phyloP scores from a whole-genome alignment of 2,329 filamentous ascomycete genomes.

The Metarhizium sp. region DNA sequence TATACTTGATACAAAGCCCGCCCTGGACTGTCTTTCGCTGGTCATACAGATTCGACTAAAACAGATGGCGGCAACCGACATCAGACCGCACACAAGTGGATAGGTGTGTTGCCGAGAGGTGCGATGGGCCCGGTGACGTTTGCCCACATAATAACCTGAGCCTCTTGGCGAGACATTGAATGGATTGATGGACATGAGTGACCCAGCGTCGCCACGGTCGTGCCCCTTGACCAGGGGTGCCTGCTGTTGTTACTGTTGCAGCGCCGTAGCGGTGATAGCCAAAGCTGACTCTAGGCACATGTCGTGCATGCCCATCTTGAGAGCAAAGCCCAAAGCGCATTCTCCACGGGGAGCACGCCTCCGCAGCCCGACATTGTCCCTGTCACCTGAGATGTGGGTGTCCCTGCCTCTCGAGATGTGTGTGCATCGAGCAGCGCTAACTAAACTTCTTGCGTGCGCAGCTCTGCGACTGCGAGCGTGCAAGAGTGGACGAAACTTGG shows the following conservation, averaged over 20 bases:
- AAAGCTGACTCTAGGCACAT: background rate
- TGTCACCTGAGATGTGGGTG: too few species aligned
- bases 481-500: too few species aligned
- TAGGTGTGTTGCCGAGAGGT: background rate
- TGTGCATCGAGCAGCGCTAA: too few species aligned
- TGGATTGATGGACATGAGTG: background rate
- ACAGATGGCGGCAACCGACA: conserved; percentile 6
- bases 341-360: background rate
- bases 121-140: background rate
- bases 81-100: conserved; percentile 5
- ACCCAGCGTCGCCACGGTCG: background rate
- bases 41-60: conserved; percentile 5
- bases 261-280: background rate
- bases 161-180: background rate
- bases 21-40: conserved; percentile 1
- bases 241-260: background rate
- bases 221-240: background rate
- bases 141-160: background rate
- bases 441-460: too few species aligned
- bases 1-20: background rate
- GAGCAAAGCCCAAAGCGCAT: background rate
- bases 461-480: too few species aligned
- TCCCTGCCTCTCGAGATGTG: too few species aligned
- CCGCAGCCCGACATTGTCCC: too few species aligned
- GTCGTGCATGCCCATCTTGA: background rate